A percentile compares a stretch with the other conserved stretches of the same genome.
Evolutionary conservation across 2,329 filamentous ascomycete species (phyloP).

Genomic region (Meredithiella fracta): DNA sequence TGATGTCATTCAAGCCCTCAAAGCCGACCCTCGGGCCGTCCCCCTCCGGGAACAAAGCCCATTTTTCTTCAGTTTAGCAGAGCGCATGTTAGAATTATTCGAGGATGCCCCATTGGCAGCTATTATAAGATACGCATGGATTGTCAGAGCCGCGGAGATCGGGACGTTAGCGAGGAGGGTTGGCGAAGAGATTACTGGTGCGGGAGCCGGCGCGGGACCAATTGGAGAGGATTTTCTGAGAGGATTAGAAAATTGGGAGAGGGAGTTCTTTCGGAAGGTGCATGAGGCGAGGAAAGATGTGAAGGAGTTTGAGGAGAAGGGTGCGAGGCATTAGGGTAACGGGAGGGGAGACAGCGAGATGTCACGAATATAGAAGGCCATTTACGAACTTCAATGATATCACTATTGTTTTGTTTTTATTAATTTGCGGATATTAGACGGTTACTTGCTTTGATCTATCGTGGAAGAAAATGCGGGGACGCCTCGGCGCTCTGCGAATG

Average conservation of each 20-base stretch:
- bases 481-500: too few species aligned
- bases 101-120: conserved; percentile 66
- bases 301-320: conserved; percentile 53
- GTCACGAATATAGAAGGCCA: not conserved
- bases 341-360: too few species aligned
- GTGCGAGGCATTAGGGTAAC: conserved; percentile 22
- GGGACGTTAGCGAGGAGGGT: conserved; percentile 75
- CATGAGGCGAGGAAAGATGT: conserved; percentile 58
- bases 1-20: conserved; percentile 74
- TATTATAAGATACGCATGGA: conserved; percentile 63
- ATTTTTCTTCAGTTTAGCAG: conserved; percentile 76
- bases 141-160: conserved; percentile 63
- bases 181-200: conserved; percentile 38
- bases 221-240: conserved; percentile 68
- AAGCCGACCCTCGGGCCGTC: conserved; percentile 75
- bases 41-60: conserved; percentile 67
- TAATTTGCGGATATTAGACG: not conserved
- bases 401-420: not conserved
- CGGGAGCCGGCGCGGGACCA: conserved; percentile 6
- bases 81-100: conserved; percentile 75
- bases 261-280: conserved; percentile 54
- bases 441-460: not conserved
- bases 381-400: conserved; percentile 8
- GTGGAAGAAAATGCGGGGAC: not conserved
- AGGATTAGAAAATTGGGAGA: conserved; percentile 80